Conservation (phyloP, 2,329 filamentous ascomycete genomes). For the Claviceps humidiphila region DNA sequence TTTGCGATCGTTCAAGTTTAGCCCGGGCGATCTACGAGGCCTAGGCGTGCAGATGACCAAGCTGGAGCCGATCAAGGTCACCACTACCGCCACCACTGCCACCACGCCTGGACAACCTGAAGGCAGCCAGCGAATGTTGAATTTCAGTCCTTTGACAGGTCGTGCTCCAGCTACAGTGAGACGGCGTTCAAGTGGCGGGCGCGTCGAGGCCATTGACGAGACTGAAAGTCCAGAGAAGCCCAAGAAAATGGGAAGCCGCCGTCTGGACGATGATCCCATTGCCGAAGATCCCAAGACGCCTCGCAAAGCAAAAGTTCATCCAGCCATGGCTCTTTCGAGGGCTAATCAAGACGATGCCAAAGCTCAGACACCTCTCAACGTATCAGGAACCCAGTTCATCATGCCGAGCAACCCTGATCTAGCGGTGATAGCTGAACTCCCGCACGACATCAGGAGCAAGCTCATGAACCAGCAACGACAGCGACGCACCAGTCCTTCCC, state of each 20-base stretch:
- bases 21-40: conserved; percentile 83
- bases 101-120: conserved; percentile 25
- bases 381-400: conserved; percentile 81
- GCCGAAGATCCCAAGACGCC: conserved; percentile 40
- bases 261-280: conserved; percentile 35
- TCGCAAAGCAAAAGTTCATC: conserved; percentile 38
- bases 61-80: conserved; percentile 62
- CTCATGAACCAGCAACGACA: conserved; percentile 50
- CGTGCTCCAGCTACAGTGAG: conserved; percentile 24
- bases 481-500: conserved; percentile 11
- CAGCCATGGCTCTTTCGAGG: conserved; percentile 37
- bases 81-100: conserved; percentile 7
- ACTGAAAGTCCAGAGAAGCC: conserved; percentile 22
- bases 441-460: conserved; percentile 66
- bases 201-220: conserved; percentile 40
- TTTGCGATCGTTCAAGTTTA: conserved; percentile 67
- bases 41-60: conserved; percentile 90
- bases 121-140: conserved; percentile 66
- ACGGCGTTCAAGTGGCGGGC: conserved; percentile 17
- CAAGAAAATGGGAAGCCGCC: conserved; percentile 16
- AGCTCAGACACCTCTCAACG: conserved; percentile 59
- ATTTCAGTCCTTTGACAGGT: conserved; percentile 47
- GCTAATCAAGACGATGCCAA: conserved; percentile 36
- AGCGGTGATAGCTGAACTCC: conserved; percentile 69
- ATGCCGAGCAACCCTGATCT: conserved; percentile 75